Evolutionary conservation across 257 asterid genomes (phyloP), one percentile per base, ranked within the genome.

Genomic region (Echium plantagineum): DNA sequence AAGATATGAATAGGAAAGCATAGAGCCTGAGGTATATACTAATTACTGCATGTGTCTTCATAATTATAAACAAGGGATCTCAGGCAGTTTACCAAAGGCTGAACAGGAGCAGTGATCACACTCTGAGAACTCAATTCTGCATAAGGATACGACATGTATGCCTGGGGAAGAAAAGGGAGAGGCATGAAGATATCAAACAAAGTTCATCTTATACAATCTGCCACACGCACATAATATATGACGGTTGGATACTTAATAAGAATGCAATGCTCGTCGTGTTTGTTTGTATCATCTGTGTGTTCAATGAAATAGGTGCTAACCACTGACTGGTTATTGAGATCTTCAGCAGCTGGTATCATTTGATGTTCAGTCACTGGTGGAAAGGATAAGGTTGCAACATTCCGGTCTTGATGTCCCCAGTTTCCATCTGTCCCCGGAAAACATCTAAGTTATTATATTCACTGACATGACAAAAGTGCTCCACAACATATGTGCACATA

Each of bases 281-380:
- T 42, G 16, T 42, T 42, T 42, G 49, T 42, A 13, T 32, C 22
- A 8, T 10, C 47, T 15, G 21, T 5, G 26, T 19, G 30, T 15
- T 10, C 15, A 17, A 15, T 16, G 52, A 35, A 8, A 38, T 30
- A 63, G 60, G 64, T 30, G 73, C 75, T 83, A 63, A 78, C 84
- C 60, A 60, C 62, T 17, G 80, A 78, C 62, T 63, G 69, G 61
- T 73, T 76, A 72, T 21, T 54, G 17, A 60, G 78, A 67, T 69
- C 69, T 57, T 38, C 60, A 63, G 38, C 69, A 66, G 74, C 38
- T 66, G 74, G 75, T 56, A 64, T 76, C 57, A 63, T 59, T 22
- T 52, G 16, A 69, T 75, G 58, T 62, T 52, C 66, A 10, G 65
- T 67, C 47, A 51, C 56, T 16, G 59, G 32, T 17, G 73, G 73